Base-by-base conservation (phyloP, 495 filamentous ascomycete species). In the Trichoderma parareesei region DNA sequence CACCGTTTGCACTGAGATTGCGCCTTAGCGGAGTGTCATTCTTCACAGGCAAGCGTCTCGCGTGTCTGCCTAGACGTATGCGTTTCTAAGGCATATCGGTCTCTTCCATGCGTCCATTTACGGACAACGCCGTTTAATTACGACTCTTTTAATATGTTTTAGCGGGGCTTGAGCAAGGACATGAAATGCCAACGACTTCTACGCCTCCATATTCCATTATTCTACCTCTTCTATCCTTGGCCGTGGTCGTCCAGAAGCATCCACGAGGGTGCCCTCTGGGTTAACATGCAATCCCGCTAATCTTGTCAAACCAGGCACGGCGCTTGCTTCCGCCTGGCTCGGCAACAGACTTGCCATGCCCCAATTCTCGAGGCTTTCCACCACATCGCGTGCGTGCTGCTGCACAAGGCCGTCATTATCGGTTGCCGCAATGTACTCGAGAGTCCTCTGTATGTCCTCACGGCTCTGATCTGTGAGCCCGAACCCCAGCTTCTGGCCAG, bases 361-460 rank as follows among this genome's bases (percentile, higher is more conserved):
- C 88, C 87, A 91, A 27, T 83, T 85, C 72, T 89, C 84, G 66
- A 95, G 67, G 57, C 84, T 88, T 75, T 92, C 90, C 57, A 88
- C 72, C 63, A 93, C 83, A 64, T 84, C 86, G 33, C 78, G 78
- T 33, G 89, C 82, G 78, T 95, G 89, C 60, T 87, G 84, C 65
- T 82, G 82, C 13, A 92, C 90, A 69, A 94, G 77, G 9, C 79
- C 83, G 73, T 96, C 92, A 40, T 77, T 81, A 70, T 95, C 92
- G 46, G 83, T 85, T 59, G 77, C 81, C 62, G 81, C 80, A 20
- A 92, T 84, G 73, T 89, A 91, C 44, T 74, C 73, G 62, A 96
- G 69, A 37, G 87, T 82, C 42, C 83, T 81, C 64, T 84, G 69
- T 59, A 93, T 81, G 66, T 87, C 82, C 13, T 84, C 82, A 37